Conservation (phyloP, 2,329 filamentous ascomycete species). For the Clonostachys chloroleuca region DNA sequence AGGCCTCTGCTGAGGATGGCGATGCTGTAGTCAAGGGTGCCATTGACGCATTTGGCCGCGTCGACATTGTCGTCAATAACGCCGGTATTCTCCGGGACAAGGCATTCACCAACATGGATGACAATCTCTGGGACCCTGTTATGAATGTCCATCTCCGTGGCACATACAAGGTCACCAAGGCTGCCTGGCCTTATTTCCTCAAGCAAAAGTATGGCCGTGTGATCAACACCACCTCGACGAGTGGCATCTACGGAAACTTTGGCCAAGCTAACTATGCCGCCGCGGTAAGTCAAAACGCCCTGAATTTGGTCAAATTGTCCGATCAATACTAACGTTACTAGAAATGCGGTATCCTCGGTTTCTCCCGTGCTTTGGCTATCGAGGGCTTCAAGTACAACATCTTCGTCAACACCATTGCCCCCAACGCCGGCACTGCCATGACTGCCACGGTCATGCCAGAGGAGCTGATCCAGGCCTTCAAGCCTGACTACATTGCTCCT, state of each 20-base stretch:
- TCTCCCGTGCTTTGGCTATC: conserved; percentile 87
- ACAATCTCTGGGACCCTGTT: conserved; percentile 88
- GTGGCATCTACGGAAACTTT: conserved; percentile 98
- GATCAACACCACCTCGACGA: conserved; percentile 94
- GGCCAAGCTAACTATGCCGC: conserved; percentile 97
- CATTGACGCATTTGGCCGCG: conserved; percentile 87
- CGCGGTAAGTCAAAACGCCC: conserved; percentile 51
- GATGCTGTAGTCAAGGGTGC: conserved; percentile 87
- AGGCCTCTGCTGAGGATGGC: conserved; percentile 89
- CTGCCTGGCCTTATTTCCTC: conserved; percentile 94
- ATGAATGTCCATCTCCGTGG: conserved; percentile 89
- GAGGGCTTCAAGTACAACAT: conserved; percentile 98
- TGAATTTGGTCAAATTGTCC: background rate
- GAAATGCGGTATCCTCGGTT: conserved; percentile 91
- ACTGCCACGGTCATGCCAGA: conserved; percentile 91
- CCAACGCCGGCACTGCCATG: conserved; percentile 95
- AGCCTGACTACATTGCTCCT: conserved; percentile 96
- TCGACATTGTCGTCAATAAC: conserved; percentile 97
- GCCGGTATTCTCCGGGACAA: conserved; percentile 97
- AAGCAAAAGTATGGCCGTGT: conserved; percentile 99
- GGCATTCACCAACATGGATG: conserved; percentile 96
- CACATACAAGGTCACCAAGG: conserved; percentile 96
- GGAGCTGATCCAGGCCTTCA: conserved; percentile 97
- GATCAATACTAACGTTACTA: conserved; percentile 23
- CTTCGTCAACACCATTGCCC: conserved; percentile 95